phyloP scores from a whole-genome alignment of 768 basidiomycete genomes.

The Rhodosporidiobolus sp. region DNA sequence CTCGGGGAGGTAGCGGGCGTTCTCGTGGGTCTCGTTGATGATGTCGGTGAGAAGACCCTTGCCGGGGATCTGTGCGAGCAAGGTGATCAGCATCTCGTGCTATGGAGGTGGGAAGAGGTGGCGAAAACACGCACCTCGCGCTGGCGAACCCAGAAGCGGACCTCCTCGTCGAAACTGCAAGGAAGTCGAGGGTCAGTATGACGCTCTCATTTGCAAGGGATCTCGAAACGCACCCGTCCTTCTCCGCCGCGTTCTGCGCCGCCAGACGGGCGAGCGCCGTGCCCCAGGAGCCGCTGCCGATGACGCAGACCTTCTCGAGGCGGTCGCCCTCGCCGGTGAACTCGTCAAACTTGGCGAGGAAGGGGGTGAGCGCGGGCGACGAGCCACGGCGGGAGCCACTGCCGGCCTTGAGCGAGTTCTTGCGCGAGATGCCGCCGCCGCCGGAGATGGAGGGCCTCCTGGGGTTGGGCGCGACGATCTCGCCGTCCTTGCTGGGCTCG shows the following conservation, averaged over 20 bases:
- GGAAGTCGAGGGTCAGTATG: background rate
- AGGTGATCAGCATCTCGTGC: background rate
- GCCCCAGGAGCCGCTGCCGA: constrained; percentile 38
- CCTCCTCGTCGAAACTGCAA: constrained; percentile 35
- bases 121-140: constrained; percentile 26
- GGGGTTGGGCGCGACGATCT: background rate
- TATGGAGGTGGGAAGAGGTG: background rate
- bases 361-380: constrained; percentile 35
- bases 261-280: constrained; percentile 39
- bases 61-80: constrained; percentile 28
- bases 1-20: constrained; percentile 51
- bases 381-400: constrained; percentile 18
- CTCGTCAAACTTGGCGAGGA: constrained; percentile 41
- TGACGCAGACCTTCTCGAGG: constrained; percentile 35
- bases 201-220: background rate
- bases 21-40: constrained; percentile 53
- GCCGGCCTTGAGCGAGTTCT: constrained; percentile 35
- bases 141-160: constrained; percentile 41
- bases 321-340: constrained; percentile 24
- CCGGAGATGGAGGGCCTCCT: constrained; percentile 20
- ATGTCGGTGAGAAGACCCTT: constrained; percentile 49
- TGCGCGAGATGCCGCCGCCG: constrained; percentile 31
- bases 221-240: constrained; percentile 19
- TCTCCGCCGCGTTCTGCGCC: constrained; percentile 34
- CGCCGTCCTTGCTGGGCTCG: background rate